Base-by-base conservation (phyloP, 208 protist genomes). In the Trypanosoma caninum region DNA sequence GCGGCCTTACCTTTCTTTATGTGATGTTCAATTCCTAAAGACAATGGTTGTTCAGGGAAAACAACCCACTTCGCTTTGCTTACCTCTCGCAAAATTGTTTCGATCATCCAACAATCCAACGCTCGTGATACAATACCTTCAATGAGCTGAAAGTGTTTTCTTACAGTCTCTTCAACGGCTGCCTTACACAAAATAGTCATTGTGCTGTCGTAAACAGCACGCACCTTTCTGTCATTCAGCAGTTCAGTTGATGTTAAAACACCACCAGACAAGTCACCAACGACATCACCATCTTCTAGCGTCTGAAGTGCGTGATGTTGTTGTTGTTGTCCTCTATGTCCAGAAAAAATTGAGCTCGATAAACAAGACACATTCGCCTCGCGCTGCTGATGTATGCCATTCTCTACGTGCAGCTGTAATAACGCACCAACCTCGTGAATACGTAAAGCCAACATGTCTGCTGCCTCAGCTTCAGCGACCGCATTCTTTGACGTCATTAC, bases 11-110 rank as follows among this genome's bases (percentile, higher is more conserved):
- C 50, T 37, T 37, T 52, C 6, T 41, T 69, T 28, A 92, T 76
- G 55, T 89, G 80, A 14, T 18, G 45, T 48, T 64, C 33, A 20
- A 92, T 62, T 23, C 85, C 85, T 0, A 11, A 54, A 23, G 56
- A 80, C 16, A 56, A 8, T 3, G 23, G 3, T n/a, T 2, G 8
- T 22, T 11, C 22, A 9, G 53, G 22, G 25, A 3, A 22, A 28
- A 54, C 14, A 18, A 35, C 11, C 10, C n/a, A 3, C 23, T 18
- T 65, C 30, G 25, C 68, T 3, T 59, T 42, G 16, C 28, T 41
- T n/a, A 59, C 3, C 5, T 44, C 51, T n/a, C 6, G 3, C 14
- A 78, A 31, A 7, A 81, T 18, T 25, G 59, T 44, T 2, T 69
- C 63, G 48, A 81, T 46, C 5, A 76, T 28, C 72, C 69, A 85